Evolutionary conservation across 345 rosid species (phyloP).

Genomic region (Ricinus communis): DNA sequence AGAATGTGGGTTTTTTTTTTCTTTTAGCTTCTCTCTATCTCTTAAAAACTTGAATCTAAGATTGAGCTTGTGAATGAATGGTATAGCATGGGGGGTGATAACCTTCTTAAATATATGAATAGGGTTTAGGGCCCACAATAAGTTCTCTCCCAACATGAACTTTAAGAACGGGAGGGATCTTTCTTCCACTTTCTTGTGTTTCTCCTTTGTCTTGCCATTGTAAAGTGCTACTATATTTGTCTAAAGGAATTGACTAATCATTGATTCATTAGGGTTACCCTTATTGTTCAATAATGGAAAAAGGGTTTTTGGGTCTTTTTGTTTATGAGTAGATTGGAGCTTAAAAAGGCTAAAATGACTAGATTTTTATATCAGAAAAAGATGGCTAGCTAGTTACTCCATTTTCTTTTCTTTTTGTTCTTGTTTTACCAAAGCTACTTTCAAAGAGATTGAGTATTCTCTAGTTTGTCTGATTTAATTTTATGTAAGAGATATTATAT

Average conservation of each 20-base stretch:
- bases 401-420: background rate
- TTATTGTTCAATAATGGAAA: conserved; percentile 7
- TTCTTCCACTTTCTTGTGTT: conserved; percentile 22
- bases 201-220: conserved; percentile 22
- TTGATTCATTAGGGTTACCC: conserved; percentile 14
- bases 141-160: conserved; percentile 8
- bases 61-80: background rate
- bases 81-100: background rate
- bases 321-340: background rate
- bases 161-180: conserved; percentile 1
- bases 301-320: background rate
- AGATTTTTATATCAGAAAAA: background rate
- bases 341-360: background rate
- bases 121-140: background rate
- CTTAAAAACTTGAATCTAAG: conserved; percentile 7
- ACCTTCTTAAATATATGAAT: background rate
- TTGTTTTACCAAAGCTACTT: too few species aligned
- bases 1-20: background rate
- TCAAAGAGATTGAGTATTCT: background rate
- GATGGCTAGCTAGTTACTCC: background rate
- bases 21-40: background rate
- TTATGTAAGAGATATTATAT: background rate
- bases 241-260: conserved; percentile 8
- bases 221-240: background rate
- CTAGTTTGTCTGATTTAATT: background rate